Evolutionary conservation across 108 stramenopile species (phyloP), one percentile per base, ranked within the genome.

Genomic region (Cafeteria roenbergensis): DNA sequence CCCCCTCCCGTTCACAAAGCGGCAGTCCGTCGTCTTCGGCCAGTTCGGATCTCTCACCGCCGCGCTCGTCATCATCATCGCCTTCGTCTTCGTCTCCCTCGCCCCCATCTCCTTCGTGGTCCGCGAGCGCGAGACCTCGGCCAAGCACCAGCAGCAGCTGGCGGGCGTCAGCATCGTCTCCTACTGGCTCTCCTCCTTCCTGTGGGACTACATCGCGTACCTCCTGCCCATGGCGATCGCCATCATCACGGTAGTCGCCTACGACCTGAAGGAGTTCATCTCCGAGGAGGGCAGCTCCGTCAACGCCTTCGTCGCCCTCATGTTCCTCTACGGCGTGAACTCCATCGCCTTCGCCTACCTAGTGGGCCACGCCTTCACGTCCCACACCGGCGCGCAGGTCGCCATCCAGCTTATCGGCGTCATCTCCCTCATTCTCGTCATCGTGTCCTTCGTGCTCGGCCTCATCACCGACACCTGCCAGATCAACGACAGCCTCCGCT

Each of bases 121-220:
- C 24, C 74, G 71, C 42, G 84, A 85, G 63, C 51, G 78, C 31
- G 82, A 83, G 63, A 70, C 70, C 28, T 79, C 74, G 51, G 81
- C 82, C 48, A 81, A 84, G 57, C 82, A 81, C 53, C 80, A 81
- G 71, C 76, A 77, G 58, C 34, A 60, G 27, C 21, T 72, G 8
- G 61, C 66, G 0, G 84, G 84, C 22, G 82, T 81, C 6, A 32
- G 59, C 50, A 34, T 73, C 36, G 25, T 26, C 4, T 75, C 78
- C 1, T 84, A 84, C 62, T 84, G 83, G 83, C 33, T 71, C 37
- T 73, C 77, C 38, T 81, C 80, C 3, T 81, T 57, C 36, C n/a
- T 64, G 35, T 82, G 71, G n/a, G 83, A 84, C 48, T 34, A 57
- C 33, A 32, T 71, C 14, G 59, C 68, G 52, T 81, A 80, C 57